Base-by-base conservation (phyloP, 768 basidiomycete species). In the Collybiopsis luxurians region DNA sequence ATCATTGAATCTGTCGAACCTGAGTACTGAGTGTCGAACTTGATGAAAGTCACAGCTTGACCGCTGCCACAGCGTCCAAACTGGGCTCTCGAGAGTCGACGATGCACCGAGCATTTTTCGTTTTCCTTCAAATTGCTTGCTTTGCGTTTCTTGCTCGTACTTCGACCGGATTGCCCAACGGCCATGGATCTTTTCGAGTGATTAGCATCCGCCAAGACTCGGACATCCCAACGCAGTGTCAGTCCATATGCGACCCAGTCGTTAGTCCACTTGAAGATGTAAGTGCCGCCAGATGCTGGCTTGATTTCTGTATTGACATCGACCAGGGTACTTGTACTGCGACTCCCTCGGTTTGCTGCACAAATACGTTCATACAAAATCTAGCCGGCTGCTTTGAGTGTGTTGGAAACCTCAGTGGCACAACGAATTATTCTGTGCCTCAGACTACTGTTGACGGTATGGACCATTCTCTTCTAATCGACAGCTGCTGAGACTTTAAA, bases 191-290 rank as follows among this genome's bases (percentile, higher is more conserved):
- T 26, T 36, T 36, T 34, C 28, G 19, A 21, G 40, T 21, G 5
- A 6, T 42, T 6, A 50, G 19, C 12, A 9, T 31, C 31, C 49
- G 49, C 34, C 49, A 50, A 50, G 30, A 26, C n/a, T n/a, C 26
- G 24, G 17, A 36, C 10, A 38, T 50, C 36, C 49, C 49, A 21
- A n/a, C 49, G 3, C 49, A 50, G 49, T 50, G 49, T 24, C 31
- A 50, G 30, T 48, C 46, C n/a, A 30, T 48, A 30, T 48, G 50
- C 31, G 50, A 52, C 26, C 50, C 50, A 38, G 34, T 52, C 19
- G 13, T 52, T 30, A 19, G n/a, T 15, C 23, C n/a, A n/a, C n/a
- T n/a, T n/a, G n/a, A n/a, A n/a, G 31, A n/a, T 26, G 50, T 52
- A 21, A 52, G 50, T 44, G 13, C 13, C 46, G 23, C 19, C 9